Conservation (phyloP, 1,284 basidiomycete genomes). For the Boletus semigastroideus region DNA sequence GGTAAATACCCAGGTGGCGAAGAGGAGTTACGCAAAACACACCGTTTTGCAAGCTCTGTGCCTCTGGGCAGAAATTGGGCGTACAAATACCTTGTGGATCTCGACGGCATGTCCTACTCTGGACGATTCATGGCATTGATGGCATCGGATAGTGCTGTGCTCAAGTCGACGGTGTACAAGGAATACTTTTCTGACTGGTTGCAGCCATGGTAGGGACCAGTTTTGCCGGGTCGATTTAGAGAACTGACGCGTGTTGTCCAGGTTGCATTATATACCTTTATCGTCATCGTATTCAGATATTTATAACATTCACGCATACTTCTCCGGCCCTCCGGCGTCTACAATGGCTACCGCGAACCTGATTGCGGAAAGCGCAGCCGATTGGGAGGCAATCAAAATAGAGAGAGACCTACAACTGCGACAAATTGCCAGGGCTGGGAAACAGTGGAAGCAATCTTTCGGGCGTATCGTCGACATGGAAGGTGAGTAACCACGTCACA, state of each 20-base stretch:
- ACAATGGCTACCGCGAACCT: slow-evolving; percentile 57
- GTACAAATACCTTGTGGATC: slow-evolving; percentile 88
- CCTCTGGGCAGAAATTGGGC: slow-evolving; percentile 86
- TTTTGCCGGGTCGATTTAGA: neutral
- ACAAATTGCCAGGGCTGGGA: slow-evolving; percentile 83
- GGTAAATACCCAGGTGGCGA: slow-evolving; percentile 83
- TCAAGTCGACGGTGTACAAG: slow-evolving; percentile 87
- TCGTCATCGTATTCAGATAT: slow-evolving; percentile 85
- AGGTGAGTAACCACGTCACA: slow-evolving; percentile 46
- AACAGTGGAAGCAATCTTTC: slow-evolving; percentile 84
- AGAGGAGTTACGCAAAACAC: slow-evolving; percentile 62
- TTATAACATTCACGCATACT: slow-evolving; percentile 89
- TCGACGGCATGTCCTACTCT: slow-evolving; percentile 93
- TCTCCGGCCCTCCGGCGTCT: slow-evolving; percentile 74
- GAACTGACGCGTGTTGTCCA: slow-evolving; percentile 31
- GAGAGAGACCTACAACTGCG: slow-evolving; percentile 75
- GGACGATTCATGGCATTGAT: slow-evolving; percentile 86
- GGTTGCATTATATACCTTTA: slow-evolving; percentile 92
- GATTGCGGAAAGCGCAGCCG: slow-evolving; percentile 20
- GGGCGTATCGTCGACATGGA: slow-evolving; percentile 88
- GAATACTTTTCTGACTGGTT: slow-evolving; percentile 89
- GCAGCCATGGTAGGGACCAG: slow-evolving; percentile 65
- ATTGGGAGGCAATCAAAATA: slow-evolving; percentile 38
- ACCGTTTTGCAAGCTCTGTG: slow-evolving; percentile 77
- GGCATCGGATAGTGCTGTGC: slow-evolving; percentile 82